A percentile compares a stretch with the other conserved stretches of the same genome.
These are phyloP conservation scores for Ganoderma lingzhi DNA, from an alignment of 1,284 basidiomycete genomes.

Conservation along the genomic window DNA sequence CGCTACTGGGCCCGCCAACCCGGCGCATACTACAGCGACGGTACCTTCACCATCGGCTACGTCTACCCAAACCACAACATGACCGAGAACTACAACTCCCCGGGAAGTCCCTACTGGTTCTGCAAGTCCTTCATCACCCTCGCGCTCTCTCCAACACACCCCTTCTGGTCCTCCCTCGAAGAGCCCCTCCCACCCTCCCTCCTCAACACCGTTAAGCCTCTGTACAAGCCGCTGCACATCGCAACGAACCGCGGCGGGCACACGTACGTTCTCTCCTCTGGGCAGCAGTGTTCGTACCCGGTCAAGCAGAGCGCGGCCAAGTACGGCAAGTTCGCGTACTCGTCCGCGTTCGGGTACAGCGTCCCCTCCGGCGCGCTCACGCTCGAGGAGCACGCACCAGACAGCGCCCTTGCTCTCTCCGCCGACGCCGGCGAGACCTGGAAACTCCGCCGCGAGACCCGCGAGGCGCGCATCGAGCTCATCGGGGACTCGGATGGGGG, in stretches of 20 bases:
- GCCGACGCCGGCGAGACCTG: conserved; percentile 76
- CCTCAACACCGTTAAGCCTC: conserved; percentile 53
- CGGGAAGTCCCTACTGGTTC: conserved; percentile 85
- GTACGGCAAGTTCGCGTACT: conserved; percentile 82
- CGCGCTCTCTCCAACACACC: conserved; percentile 68
- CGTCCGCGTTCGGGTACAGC: conserved; percentile 78
- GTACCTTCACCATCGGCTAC: conserved; percentile 80
- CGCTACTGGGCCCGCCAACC: conserved; percentile 74
- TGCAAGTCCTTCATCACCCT: conserved; percentile 81
- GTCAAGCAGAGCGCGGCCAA: conserved; percentile 82
- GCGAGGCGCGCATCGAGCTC: conserved; percentile 65
- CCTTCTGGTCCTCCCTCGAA: conserved; percentile 75
- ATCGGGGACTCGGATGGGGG: conserved; percentile 39
- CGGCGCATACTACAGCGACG: conserved; percentile 67
- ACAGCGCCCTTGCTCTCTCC: conserved; percentile 73
- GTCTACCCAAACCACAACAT: conserved; percentile 79
- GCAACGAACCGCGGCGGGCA: conserved; percentile 68
- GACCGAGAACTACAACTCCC: conserved; percentile 83
- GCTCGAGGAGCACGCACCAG: conserved; percentile 75
- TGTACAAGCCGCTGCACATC: conserved; percentile 76
- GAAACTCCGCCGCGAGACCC: conserved; percentile 71
- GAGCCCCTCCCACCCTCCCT: conserved; percentile 63
- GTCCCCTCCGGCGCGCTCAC: conserved; percentile 74
- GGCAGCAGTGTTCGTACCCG: conserved; percentile 81
- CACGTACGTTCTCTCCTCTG: conserved; percentile 77